A percentile compares a stretch with the other conserved stretches of the same genome.
Conservation (phyloP, 495 filamentous ascomycete genomes). For the Podospora bellae-mahoneyi region DNA sequence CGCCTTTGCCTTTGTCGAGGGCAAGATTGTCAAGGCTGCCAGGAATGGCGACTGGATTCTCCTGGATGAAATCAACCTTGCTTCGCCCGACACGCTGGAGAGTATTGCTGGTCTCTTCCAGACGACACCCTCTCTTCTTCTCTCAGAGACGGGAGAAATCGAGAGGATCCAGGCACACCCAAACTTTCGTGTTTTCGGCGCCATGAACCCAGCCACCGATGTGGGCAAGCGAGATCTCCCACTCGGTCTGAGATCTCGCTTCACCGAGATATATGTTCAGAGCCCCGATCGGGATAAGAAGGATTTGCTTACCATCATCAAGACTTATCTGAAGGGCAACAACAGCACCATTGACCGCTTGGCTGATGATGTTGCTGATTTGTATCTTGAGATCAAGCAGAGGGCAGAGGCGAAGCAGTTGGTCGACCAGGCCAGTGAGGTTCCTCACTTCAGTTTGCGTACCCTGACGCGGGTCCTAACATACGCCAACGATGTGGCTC, state of each 20-base stretch:
- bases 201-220: conserved; percentile 99
- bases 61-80: conserved; percentile 90
- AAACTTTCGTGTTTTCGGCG: conserved; percentile 92
- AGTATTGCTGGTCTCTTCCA: conserved; percentile 84
- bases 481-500: conserved; percentile 78
- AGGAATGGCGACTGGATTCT: conserved; percentile 97
- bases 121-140: conserved; percentile 72
- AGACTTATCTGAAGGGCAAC: conserved; percentile 73
- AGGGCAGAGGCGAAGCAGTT: conserved; percentile 76
- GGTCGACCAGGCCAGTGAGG: conserved; percentile 89
- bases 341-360: conserved; percentile 61
- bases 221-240: conserved; percentile 92
- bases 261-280: conserved; percentile 90
- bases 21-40: conserved; percentile 86
- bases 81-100: conserved; percentile 89
- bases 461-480: conserved; percentile 87
- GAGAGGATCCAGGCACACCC: conserved; percentile 86
- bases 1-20: conserved; percentile 93
- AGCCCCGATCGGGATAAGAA: conserved; percentile 81
- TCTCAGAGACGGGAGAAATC: conserved; percentile 87
- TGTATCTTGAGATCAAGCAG: conserved; percentile 83
- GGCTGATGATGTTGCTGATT: conserved; percentile 69
- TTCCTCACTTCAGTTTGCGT: conserved; percentile 92
- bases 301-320: conserved; percentile 78
- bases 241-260: conserved; percentile 60